These are phyloP conservation scores for Blastomyces gilchristii DNA, from an alignment of 2,329 filamentous ascomycete species.

Conservation along the genomic window DNA sequence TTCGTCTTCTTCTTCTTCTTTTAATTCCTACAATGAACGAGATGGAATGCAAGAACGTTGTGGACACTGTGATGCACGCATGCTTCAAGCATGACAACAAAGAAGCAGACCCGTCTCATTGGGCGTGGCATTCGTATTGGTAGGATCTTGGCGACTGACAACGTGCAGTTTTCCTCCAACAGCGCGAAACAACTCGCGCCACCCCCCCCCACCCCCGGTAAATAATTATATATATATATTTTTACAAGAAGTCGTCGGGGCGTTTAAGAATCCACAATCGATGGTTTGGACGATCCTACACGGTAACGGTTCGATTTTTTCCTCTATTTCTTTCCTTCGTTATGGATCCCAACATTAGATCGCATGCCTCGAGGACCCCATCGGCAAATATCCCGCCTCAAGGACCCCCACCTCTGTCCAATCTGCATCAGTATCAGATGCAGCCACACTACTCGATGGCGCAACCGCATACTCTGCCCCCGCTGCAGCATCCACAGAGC, in stretches of 20 bases:
- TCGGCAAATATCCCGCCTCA: slow-evolving; percentile 38
- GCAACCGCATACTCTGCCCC: slow-evolving; percentile 37
- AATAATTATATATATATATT: neutral
- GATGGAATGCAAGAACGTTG: neutral
- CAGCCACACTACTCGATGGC: slow-evolving; percentile 37
- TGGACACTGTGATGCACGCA: neutral
- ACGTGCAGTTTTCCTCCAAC: neutral
- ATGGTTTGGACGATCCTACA: slow-evolving; percentile 14
- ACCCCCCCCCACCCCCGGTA: no score
- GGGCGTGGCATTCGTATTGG: slow-evolving; percentile 2
- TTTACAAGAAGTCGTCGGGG: neutral
- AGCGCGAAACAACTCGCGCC: neutral
- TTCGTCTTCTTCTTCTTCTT: neutral
- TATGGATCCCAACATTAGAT: slow-evolving; percentile 37
- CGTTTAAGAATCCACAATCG: slow-evolving; percentile 9
- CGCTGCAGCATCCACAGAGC: slow-evolving; percentile 37
- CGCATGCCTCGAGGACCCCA: slow-evolving; percentile 35
- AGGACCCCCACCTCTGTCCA: slow-evolving; percentile 36
- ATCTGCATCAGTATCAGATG: slow-evolving; percentile 39
- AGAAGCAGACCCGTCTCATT: neutral
- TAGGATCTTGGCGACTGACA: neutral
- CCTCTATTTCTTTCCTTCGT: slow-evolving; percentile 11
- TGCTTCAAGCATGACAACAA: neutral
- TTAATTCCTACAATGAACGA: neutral
- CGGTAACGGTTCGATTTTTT: slow-evolving; percentile 10